Conservation (phyloP, 2,329 filamentous ascomycete species). For the Cucurbitaria berberidis region DNA sequence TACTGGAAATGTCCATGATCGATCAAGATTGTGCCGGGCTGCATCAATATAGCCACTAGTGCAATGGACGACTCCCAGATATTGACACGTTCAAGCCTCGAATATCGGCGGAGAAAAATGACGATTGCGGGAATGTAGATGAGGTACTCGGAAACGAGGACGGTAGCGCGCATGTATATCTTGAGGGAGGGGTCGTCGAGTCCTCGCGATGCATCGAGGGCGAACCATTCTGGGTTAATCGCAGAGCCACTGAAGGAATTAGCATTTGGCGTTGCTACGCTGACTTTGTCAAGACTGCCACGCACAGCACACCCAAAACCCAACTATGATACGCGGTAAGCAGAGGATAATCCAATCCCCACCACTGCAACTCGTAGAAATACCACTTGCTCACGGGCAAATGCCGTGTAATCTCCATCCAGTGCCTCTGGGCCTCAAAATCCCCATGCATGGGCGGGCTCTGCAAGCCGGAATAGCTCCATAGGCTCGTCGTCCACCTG, state of each 20-base stretch:
- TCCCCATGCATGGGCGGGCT: conserved; percentile 92
- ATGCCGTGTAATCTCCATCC: conserved; percentile 96
- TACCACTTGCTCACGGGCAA: conserved; percentile 96
- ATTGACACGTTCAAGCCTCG: conserved; percentile 75
- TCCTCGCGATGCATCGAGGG: conserved; percentile 80
- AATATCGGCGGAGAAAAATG: conserved; percentile 83
- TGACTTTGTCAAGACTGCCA: conserved; percentile 1
- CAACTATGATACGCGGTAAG: conserved; percentile 98
- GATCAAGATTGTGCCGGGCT: conserved; percentile 86
- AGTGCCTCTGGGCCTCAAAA: conserved; percentile 97
- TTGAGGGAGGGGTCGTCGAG: conserved; percentile 80
- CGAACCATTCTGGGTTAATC: conserved; percentile 87
- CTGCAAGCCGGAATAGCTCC: conserved; percentile 90
- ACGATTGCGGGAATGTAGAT: conserved; percentile 85
- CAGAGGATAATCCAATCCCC: conserved; percentile 97
- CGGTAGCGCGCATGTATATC: conserved; percentile 93
- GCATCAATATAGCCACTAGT: conserved; percentile 87
- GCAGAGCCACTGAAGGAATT: conserved; percentile 64
- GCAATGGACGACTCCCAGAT: conserved; percentile 85
- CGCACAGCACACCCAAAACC: conserved; percentile 81
- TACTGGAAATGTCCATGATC: conserved; percentile 98
- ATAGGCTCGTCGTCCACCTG: conserved; percentile 88
- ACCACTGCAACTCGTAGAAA: conserved; percentile 95
- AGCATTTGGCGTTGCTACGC: neutral
- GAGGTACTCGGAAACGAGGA: conserved; percentile 88